phyloP scores from a whole-genome alignment of 2,329 filamentous ascomycete genomes.

The Trichophyton schoenleinii region DNA sequence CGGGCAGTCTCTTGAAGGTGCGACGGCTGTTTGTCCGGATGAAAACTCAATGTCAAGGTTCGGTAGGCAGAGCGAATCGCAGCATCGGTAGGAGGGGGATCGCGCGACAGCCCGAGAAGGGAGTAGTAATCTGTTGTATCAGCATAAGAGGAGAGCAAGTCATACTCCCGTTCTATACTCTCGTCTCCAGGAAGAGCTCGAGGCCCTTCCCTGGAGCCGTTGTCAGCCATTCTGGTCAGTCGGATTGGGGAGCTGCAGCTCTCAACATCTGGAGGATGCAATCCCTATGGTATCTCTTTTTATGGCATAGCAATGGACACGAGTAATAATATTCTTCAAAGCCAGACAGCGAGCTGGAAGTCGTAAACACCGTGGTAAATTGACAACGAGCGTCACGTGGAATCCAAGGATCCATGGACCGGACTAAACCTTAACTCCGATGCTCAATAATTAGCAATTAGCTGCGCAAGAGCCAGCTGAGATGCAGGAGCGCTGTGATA shows the following conservation, averaged over 20 bases:
- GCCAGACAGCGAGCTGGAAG: background rate
- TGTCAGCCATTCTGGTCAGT: background rate
- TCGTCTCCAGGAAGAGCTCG: slow-evolving; percentile 1
- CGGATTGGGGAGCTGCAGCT: background rate
- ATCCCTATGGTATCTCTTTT: background rate
- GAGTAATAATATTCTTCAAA: background rate
- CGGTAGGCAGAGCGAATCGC: slow-evolving; percentile 35
- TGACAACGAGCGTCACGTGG: background rate
- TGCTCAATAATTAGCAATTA: background rate
- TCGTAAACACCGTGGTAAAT: background rate
- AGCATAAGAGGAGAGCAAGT: slow-evolving; percentile 8
- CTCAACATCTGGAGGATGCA: background rate
- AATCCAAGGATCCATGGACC: background rate
- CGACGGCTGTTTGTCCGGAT: slow-evolving; percentile 34
- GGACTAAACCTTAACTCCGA: background rate
- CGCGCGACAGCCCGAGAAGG: slow-evolving; percentile 28
- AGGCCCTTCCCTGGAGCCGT: background rate
- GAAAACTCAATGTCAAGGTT: slow-evolving; percentile 32
- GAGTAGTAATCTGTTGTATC: slow-evolving; percentile 29
- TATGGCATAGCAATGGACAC: background rate
- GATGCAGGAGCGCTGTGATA: no score
- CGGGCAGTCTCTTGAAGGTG: slow-evolving; percentile 27
- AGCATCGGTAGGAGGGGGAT: slow-evolving; percentile 29
- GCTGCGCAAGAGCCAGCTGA: no score
- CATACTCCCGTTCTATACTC: slow-evolving; percentile 9